Evolutionary conservation across 305 asterid species (phyloP).

Genomic region (Solanum chacoense): DNA sequence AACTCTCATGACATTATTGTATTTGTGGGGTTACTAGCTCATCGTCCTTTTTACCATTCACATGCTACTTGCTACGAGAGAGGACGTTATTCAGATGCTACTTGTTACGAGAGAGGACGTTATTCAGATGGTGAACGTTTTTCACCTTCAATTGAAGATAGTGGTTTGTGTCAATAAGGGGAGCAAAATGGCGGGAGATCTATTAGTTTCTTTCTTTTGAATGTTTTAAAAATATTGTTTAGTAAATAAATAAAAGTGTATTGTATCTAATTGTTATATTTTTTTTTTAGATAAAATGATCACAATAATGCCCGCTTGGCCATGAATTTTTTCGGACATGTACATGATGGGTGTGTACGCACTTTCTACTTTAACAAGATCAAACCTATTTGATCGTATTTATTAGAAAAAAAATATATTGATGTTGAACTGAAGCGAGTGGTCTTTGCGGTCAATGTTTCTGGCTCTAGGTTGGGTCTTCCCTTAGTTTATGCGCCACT

Average conservation of each 20-base stretch:
- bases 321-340: not conserved
- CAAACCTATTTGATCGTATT: not conserved
- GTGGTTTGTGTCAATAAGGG: too few relatives aligned
- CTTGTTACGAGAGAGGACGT: not conserved
- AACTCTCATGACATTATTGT: conserved; percentile 20
- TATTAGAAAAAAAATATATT: not conserved
- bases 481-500: not conserved
- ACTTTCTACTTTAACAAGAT: not conserved
- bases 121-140: not conserved
- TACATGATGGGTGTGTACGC: not conserved
- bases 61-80: not conserved
- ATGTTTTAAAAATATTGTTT: not conserved
- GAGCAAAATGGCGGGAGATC: not conserved
- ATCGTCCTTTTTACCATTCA: not conserved
- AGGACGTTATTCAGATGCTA: not conserved
- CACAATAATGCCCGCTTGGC: not conserved
- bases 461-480: not conserved
- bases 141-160: not conserved
- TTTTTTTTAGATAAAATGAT: not conserved
- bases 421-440: not conserved
- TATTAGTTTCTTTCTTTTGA: not conserved
- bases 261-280: not conserved
- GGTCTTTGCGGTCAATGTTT: not conserved
- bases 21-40: not conserved
- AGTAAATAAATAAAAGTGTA: not conserved